Conservation (phyloP, 306 rosid genomes). For the barrel medic (Medicago truncatula) region MtrunA17r5.0-ANR NC_053042.1:5140501-5141000, state of each 20-base stretch:
- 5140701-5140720: constrained; percentile 57
- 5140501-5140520: constrained; percentile 74
- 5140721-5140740: constrained; percentile 52
- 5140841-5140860: too few relatives aligned
- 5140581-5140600: constrained; percentile 19
- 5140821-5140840: too few relatives aligned
- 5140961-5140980: too few relatives aligned
- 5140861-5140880: too few relatives aligned
- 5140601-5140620: constrained; percentile 19
- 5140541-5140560: constrained; percentile 22
- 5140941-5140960: too few relatives aligned
- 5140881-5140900: too few relatives aligned
- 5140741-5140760: constrained; percentile 6
- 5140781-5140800: too few relatives aligned
- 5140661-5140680: constrained; percentile 63
- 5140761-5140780: not conserved
- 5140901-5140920: too few relatives aligned
- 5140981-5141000: not conserved
- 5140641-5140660: constrained; percentile 65
- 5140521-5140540: constrained; percentile 71
- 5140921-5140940: too few relatives aligned
- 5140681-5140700: constrained; percentile 68
- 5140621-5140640: constrained; percentile 63
- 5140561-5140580: constrained; percentile 1
- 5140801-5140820: too few relatives aligned